Conservation (phyloP, 495 filamentous ascomycete species). For the Xylaria grammica region DNA sequence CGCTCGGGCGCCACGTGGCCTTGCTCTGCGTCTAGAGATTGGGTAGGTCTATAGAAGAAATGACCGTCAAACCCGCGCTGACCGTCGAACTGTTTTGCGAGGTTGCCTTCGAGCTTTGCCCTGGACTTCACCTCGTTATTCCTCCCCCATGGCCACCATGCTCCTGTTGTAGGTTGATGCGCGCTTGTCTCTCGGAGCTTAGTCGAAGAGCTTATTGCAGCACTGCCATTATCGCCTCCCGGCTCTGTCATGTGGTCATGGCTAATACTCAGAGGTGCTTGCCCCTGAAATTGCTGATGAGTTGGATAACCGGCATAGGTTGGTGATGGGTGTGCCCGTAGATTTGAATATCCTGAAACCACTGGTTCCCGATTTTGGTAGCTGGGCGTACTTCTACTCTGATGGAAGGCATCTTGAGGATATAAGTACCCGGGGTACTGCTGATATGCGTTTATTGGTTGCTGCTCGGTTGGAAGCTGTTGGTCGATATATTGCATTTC, state of each 20-base stretch:
- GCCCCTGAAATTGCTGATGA: background rate
- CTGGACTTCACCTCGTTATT: background rate
- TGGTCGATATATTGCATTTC: conserved; percentile 8
- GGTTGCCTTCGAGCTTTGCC: background rate
- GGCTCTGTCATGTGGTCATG: background rate
- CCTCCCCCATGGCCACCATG: conserved; percentile 2
- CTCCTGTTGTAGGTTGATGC: background rate
- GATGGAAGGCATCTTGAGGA: background rate
- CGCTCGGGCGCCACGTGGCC: too few relatives aligned
- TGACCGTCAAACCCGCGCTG: background rate
- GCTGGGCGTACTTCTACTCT: background rate
- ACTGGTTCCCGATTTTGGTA: background rate
- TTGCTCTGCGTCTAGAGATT: background rate
- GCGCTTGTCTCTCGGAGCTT: background rate
- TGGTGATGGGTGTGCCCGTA: background rate
- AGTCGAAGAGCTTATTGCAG: background rate
- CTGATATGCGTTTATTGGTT: background rate
- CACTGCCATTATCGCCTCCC: background rate
- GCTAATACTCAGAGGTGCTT: background rate
- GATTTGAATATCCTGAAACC: background rate
- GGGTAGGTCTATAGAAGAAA: background rate
- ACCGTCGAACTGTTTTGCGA: background rate
- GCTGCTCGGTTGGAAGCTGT: conserved; percentile 4
- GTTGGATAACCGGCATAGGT: background rate
- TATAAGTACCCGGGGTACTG: background rate